Conservation (phyloP, 148 eudicot genomes). For the Beta vulgaris region DNA sequence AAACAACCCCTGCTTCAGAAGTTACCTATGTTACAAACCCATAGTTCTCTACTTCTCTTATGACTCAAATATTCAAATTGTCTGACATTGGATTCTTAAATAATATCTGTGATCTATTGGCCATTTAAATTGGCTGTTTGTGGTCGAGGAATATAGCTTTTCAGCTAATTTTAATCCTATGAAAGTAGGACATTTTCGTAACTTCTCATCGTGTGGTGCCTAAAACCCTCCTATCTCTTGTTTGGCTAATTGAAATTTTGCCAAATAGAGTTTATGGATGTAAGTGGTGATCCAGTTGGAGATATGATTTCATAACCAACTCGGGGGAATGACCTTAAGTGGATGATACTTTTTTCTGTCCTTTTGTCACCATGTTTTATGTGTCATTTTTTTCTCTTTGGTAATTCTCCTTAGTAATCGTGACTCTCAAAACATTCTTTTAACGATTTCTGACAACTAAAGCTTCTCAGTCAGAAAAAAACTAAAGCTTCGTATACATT, state of each 20-base stretch:
- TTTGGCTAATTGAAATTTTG: too few relatives aligned
- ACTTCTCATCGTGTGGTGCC: too few relatives aligned
- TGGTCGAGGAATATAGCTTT: too few relatives aligned
- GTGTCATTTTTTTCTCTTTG: not conserved
- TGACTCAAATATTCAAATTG: not conserved
- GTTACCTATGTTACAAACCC: not conserved
- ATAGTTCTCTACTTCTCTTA: not conserved
- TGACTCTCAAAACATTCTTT: too few relatives aligned
- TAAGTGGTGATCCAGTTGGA: constrained; percentile 2
- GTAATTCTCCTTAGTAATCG: not conserved
- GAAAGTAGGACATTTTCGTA: too few relatives aligned
- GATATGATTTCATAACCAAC: not conserved
- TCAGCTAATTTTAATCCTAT: too few relatives aligned
- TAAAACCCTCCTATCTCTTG: too few relatives aligned
- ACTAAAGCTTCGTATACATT: constrained; percentile 1
- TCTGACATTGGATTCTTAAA: not conserved
- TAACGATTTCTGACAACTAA: too few relatives aligned
- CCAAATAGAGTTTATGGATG: too few relatives aligned
- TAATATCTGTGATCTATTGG: not conserved
- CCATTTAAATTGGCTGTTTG: not conserved
- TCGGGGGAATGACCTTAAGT: not conserved
- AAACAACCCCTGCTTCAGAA: not conserved
- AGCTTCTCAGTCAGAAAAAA: too few relatives aligned
- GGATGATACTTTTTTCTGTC: not conserved
- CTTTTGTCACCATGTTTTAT: not conserved